Percentiles rank a stretch among this genome's conserved stretches.
Evolutionary conservation across 805 yeast species (phyloP).

Genomic region (Yarrowia sp.): DNA sequence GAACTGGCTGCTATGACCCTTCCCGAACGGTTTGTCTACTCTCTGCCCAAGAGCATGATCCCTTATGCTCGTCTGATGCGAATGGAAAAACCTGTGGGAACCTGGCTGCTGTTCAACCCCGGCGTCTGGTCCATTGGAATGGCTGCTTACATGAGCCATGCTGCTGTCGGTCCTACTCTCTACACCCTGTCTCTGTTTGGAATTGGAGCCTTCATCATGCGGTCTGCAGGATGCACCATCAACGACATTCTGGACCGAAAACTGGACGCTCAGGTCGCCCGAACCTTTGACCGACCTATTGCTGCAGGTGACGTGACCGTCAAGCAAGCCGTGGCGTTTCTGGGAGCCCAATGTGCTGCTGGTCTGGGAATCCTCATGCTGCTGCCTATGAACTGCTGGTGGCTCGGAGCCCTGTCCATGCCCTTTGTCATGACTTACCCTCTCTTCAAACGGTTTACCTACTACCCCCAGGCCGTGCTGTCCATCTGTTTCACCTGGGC

Average conservation of each 20-base stretch:
- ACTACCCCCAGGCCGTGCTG: constrained; percentile 85
- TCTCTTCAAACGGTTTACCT: constrained; percentile 87
- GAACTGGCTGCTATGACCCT: constrained; percentile 30
- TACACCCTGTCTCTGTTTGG: constrained; percentile 69
- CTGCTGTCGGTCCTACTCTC: constrained; percentile 61
- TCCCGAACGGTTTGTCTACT: constrained; percentile 35
- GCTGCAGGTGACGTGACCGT: constrained; percentile 79
- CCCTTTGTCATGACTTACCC: constrained; percentile 85
- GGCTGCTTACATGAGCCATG: constrained; percentile 70
- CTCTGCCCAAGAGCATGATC: constrained; percentile 66
- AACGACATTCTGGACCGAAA: constrained; percentile 85
- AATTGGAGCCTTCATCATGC: constrained; percentile 82
- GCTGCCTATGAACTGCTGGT: constrained; percentile 77
- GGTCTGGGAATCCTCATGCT: constrained; percentile 70
- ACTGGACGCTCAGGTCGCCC: constrained; percentile 76
- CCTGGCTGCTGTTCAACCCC: constrained; percentile 76
- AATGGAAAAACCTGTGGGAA: constrained; percentile 94
- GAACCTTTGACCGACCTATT: constrained; percentile 90
- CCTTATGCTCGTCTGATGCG: constrained; percentile 94
- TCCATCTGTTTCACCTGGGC: constrained; percentile 93
- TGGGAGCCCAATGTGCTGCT: constrained; percentile 67
- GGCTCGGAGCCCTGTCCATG: constrained; percentile 75
- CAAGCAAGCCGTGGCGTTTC: constrained; percentile 63
- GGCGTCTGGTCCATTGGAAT: constrained; percentile 90
- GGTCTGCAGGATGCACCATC: constrained; percentile 97